Evolutionary conservation across 495 filamentous ascomycete genomes (phyloP), one percentile per base, ranked within the genome.

Genomic region (Aspergillus sclerotiicarbonarius): DNA sequence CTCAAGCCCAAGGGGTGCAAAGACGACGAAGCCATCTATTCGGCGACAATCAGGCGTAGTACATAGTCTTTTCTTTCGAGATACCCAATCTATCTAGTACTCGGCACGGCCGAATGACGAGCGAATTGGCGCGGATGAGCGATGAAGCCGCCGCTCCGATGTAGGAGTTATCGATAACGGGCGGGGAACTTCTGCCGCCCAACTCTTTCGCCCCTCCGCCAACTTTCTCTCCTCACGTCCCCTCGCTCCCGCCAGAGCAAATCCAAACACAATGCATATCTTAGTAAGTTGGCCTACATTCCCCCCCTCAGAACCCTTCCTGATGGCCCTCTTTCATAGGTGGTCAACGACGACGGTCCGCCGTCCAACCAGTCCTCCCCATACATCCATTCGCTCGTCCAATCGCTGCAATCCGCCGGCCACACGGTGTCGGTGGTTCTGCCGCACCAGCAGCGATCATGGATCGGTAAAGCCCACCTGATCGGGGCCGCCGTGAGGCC

Each of bases 401-500:
- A 83, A 35, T 81, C 86, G 20, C 87, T 98, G 37, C 90, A 94
- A 72, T 64, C 74, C 31, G 83, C 84, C 16, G 90, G 92, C 9
- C 92, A 95, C 71, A 81, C 78, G 37, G 91, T 98, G 57, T 93
- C 90, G 3, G 92, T 98, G 43, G 84, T 94, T 57, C 83, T 98
- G 4, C 94, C 94, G 0, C 87, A 96, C 71, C 86, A 85, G 9
- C 94, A 98, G 73, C 87, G 92, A 48, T 95, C 90, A 53, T 98
- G 94, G 94, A 97, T 98, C 63, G 91, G 92, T 55, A 98, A 98
- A 77, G 94, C 94, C 19, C 93, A 98, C 68, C 85, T 97, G 44
- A 87, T 96, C 59, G 91, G 91, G 54, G 85, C 90, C 63, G 87
- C 88, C 18, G 83, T 96, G 41, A 90, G 87, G 57, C 91, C 92